Conservation (phyloP, 768 basidiomycete species). For the Tephrocybe sp. region DNA sequence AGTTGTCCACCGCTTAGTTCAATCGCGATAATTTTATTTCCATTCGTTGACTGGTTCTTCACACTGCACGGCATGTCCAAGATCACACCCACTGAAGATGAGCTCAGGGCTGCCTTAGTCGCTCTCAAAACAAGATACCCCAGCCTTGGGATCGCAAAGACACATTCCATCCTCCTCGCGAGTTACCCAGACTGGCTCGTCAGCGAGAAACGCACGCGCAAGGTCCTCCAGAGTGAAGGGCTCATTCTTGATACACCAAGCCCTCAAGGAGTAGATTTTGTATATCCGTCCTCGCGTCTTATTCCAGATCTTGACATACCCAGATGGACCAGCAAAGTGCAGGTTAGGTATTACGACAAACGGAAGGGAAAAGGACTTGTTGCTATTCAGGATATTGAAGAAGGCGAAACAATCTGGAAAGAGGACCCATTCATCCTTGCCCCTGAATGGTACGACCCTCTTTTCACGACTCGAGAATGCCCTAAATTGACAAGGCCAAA, state of each 20-base stretch:
- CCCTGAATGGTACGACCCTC: constrained; percentile 68
- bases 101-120: constrained; percentile 54
- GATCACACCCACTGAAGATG: constrained; percentile 56
- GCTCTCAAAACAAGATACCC: constrained; percentile 58
- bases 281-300: constrained; percentile 61
- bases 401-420: constrained; percentile 79
- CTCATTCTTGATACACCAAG: constrained; percentile 33
- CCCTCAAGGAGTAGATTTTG: constrained; percentile 17
- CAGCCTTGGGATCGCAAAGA: constrained; percentile 66
- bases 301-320: constrained; percentile 60
- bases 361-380: constrained; percentile 84
- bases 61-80: constrained; percentile 12
- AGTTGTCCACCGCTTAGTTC: not conserved
- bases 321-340: constrained; percentile 61
- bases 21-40: constrained; percentile 16
- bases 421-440: constrained; percentile 80
- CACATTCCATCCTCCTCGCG: constrained; percentile 60
- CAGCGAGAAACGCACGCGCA: constrained; percentile 80
- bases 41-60: not conserved
- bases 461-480: not conserved
- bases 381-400: constrained; percentile 60
- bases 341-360: constrained; percentile 64
- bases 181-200: constrained; percentile 69
- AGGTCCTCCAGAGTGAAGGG: constrained; percentile 61
- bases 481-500: not conserved